These are phyloP conservation scores for Gossypium anomalum DNA, from an alignment of 345 rosid genomes.

Conservation along the genomic window DNA sequence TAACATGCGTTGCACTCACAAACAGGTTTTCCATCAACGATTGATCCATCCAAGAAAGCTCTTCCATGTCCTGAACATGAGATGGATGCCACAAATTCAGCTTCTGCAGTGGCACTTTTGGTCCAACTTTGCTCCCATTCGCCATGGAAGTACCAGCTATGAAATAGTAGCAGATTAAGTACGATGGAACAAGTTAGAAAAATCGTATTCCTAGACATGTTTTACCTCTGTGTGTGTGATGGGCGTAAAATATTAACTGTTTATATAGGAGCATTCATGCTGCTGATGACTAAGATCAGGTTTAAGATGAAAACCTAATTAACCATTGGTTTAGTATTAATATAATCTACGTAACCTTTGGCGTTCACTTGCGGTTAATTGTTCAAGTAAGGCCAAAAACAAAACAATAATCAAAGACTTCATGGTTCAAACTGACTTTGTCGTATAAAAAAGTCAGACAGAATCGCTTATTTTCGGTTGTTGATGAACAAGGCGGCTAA, in stretches of 20 bases:
- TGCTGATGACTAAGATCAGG: neutral
- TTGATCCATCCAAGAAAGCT: conserved; percentile 54
- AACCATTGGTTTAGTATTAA: neutral
- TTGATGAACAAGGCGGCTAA: too few relatives aligned
- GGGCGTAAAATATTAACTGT: neutral
- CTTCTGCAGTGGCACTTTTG: conserved; percentile 44
- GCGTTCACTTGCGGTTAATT: conserved; percentile 1
- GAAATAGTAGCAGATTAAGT: neutral
- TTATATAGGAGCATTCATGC: neutral
- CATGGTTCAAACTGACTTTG: too few relatives aligned
- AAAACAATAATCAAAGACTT: neutral
- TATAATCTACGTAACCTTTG: too few relatives aligned
- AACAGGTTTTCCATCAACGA: conserved; percentile 29
- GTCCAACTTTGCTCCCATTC: conserved; percentile 31
- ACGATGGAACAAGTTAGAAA: neutral
- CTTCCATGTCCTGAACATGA: conserved; percentile 74
- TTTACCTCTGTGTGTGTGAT: neutral
- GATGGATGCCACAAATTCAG: conserved; percentile 51
- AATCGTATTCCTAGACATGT: neutral
- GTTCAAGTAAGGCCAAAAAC: neutral
- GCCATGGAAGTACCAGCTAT: neutral
- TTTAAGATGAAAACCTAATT: neutral
- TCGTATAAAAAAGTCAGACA: too few relatives aligned
- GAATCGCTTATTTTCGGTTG: too few relatives aligned
- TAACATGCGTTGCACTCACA: conserved; percentile 71